phyloP scores from a whole-genome alignment of 352 stramenopile genomes.

The Phytophthora citrophthora region DNA sequence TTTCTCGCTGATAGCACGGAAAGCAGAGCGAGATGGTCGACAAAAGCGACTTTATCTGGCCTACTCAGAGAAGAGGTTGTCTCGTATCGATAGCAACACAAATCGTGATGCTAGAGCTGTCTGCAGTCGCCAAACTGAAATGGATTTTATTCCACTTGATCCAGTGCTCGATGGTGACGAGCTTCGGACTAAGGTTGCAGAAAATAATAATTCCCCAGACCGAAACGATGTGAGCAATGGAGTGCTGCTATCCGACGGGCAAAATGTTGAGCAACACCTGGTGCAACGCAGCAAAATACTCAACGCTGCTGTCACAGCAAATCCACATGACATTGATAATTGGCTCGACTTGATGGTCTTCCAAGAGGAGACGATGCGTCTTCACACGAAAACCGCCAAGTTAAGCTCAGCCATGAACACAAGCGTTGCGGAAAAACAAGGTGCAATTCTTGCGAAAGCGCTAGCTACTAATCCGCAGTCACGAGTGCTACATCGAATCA shows the following conservation, averaged over 20 bases:
- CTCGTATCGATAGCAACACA: slow-evolving; percentile 13
- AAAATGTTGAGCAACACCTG: slow-evolving; percentile 72
- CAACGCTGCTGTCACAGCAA: slow-evolving; percentile 45
- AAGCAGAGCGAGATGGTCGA: slow-evolving; percentile 43
- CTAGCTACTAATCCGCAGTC: slow-evolving; percentile 55
- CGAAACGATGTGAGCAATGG: slow-evolving; percentile 25
- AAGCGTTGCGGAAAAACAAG: slow-evolving; percentile 70
- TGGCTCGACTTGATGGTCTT: slow-evolving; percentile 85
- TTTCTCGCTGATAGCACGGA: slow-evolving; percentile 55
- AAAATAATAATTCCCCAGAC: not conserved
- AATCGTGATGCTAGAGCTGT: not conserved
- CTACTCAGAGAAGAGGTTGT: slow-evolving; percentile 68
- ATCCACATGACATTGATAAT: slow-evolving; percentile 44
- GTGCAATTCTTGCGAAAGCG: slow-evolving; percentile 62
- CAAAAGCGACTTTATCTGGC: slow-evolving; percentile 67
- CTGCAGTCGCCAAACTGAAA: slow-evolving; percentile 25
- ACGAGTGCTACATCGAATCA: slow-evolving; percentile 47
- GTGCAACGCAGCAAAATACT: slow-evolving; percentile 60
- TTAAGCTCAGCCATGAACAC: slow-evolving; percentile 22
- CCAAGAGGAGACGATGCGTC: slow-evolving; percentile 62
- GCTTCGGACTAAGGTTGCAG: slow-evolving; percentile 6
- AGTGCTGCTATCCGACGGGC: slow-evolving; percentile 61
- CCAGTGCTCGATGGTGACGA: slow-evolving; percentile 41
- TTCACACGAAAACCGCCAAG: slow-evolving; percentile 40
- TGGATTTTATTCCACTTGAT: slow-evolving; percentile 71